A percentile compares a stretch with the other conserved stretches of the same genome.
Evolutionary conservation across 2,329 filamentous ascomycete genomes (phyloP).

Genomic region (Chaetomium strumarium): DNA sequence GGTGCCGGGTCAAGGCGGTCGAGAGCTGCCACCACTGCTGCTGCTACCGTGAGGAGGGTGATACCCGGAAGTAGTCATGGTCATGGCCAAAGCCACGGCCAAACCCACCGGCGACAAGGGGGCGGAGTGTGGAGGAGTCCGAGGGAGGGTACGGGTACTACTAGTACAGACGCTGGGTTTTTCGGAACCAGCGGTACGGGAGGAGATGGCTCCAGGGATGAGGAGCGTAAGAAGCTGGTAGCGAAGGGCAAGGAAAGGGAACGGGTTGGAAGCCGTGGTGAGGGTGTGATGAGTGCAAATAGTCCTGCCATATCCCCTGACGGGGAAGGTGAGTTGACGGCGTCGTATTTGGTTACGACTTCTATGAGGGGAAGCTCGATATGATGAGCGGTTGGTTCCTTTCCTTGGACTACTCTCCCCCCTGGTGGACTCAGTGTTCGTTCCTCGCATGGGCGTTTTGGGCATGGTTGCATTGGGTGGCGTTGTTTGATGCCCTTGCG

Average conservation of each 20-base stretch:
- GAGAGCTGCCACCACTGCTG: constrained; percentile 21
- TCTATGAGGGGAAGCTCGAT: constrained; percentile 7
- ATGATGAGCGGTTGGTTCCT: background rate
- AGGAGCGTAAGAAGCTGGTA: constrained; percentile 17
- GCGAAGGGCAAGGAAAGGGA: constrained; percentile 46
- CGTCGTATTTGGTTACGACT: too few species aligned
- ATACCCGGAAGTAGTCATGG: background rate
- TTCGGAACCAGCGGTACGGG: constrained; percentile 10
- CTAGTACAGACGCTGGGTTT: constrained; percentile 9
- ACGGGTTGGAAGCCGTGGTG: constrained; percentile 22
- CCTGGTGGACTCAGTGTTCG: constrained; percentile 18
- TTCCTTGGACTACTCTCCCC: background rate
- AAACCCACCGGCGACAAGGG: background rate
- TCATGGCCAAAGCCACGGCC: too few species aligned
- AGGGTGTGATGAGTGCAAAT: constrained; percentile 4
- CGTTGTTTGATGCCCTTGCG: constrained; percentile 12
- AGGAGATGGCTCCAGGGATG: background rate
- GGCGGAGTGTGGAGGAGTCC: constrained; percentile 10
- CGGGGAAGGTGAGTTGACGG: background rate
- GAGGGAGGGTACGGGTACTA: constrained; percentile 17
- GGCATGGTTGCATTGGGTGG: constrained; percentile 16
- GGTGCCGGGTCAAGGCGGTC: constrained; percentile 22
- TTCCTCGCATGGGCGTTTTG: constrained; percentile 3
- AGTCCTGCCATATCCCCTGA: constrained; percentile 7
- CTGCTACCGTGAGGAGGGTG: background rate